Conservation (phyloP, 2,329 filamentous ascomycete genomes). For the Ceratocystis cubensis region DNA sequence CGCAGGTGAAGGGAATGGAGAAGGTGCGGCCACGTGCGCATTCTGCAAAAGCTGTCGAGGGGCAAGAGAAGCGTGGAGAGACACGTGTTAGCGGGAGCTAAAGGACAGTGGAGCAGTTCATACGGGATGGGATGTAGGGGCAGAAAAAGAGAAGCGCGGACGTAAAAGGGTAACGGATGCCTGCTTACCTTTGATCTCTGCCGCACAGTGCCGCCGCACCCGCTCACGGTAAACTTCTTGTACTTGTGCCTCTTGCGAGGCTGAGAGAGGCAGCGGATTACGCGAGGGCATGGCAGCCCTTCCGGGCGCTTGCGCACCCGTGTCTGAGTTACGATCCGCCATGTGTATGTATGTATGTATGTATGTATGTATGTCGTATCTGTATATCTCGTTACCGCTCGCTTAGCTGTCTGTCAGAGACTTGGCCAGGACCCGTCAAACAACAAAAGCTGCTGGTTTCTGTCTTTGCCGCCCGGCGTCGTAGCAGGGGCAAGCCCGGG, state of each 20-base stretch:
- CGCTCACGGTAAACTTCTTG: conserved; percentile 68
- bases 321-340: not conserved
- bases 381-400: not conserved
- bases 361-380: not conserved
- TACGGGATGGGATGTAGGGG: not conserved
- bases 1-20: conserved; percentile 77
- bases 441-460: no score
- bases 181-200: conserved; percentile 59
- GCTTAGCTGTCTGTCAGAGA: no score
- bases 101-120: not conserved
- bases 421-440: no score
- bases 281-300: conserved; percentile 43
- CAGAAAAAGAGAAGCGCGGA: not conserved
- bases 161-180: not conserved
- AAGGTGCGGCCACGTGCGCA: conserved; percentile 81
- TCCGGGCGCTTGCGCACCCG: conserved; percentile 5
- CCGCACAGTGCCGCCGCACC: conserved; percentile 61
- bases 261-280: conserved; percentile 73
- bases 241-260: conserved; percentile 70
- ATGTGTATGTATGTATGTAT: not conserved
- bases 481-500: no score
- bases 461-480: no score
- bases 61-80: not conserved
- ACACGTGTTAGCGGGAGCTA: not conserved
- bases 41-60: conserved; percentile 66